phyloP scores from a whole-genome alignment of 176 grass and related monocot species.

The Paspalum notatum region DNA sequence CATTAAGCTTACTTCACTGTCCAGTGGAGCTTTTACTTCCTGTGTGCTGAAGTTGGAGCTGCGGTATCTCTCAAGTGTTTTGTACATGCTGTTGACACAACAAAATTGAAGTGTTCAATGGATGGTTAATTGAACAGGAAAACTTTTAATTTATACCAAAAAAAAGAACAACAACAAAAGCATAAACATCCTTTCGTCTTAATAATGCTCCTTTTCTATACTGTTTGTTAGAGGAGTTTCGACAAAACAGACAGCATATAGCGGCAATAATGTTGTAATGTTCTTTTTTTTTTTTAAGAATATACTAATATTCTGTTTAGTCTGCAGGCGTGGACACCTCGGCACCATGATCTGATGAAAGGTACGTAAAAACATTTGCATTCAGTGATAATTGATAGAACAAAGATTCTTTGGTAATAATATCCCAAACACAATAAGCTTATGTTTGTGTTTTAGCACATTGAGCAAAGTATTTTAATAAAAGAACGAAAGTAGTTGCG shows the following conservation, averaged over 20 bases:
- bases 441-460: not conserved
- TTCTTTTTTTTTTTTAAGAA: not conserved
- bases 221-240: not conserved
- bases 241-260: not conserved
- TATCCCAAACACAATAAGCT: not conserved
- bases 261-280: no score
- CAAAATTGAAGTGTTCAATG: not conserved
- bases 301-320: not conserved
- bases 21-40: conserved; percentile 48
- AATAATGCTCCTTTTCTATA: not conserved
- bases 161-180: not conserved
- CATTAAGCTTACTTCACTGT: conserved; percentile 61
- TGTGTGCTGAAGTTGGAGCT: conserved; percentile 54
- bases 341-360: not conserved
- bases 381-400: not conserved
- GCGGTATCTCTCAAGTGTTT: conserved; percentile 78
- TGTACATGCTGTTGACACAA: conserved; percentile 66
- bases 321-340: not conserved
- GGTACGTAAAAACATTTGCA: not conserved
- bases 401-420: not conserved
- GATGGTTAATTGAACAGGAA: no score
- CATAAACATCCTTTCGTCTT: not conserved
- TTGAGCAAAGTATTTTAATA: no score
- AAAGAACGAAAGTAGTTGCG: not conserved
- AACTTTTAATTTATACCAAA: not conserved